Conservation (phyloP, 2,329 filamentous ascomycete genomes). For the Epichloe sylvatica region DNA sequence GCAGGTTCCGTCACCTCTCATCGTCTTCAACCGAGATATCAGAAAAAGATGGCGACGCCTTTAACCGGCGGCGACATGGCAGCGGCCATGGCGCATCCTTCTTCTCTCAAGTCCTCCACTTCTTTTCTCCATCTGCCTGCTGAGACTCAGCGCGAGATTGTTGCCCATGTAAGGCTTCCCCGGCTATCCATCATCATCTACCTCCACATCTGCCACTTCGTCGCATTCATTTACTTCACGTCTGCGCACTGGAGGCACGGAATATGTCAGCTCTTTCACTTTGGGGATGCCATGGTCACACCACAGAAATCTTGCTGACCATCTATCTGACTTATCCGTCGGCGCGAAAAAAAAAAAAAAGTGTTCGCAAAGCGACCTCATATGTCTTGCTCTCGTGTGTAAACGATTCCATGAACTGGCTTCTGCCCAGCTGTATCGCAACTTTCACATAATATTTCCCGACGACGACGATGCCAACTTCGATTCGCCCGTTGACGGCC, state of each 20-base stretch:
- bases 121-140: slow-evolving; percentile 29
- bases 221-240: too few relatives aligned
- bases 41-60: neutral
- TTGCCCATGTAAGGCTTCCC: slow-evolving; percentile 28
- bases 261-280: too few relatives aligned
- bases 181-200: neutral
- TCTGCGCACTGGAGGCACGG: too few relatives aligned
- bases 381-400: slow-evolving; percentile 45
- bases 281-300: too few relatives aligned
- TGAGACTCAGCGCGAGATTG: slow-evolving; percentile 35
- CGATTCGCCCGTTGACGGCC: slow-evolving; percentile 40
- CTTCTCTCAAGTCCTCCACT: slow-evolving; percentile 9
- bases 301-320: neutral
- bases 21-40: neutral
- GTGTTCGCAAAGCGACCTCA: slow-evolving; percentile 39
- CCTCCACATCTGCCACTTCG: neutral
- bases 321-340: neutral
- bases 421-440: slow-evolving; percentile 43
- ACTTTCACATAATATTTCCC: slow-evolving; percentile 47
- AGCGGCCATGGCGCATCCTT: neutral
- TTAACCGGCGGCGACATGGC: too few relatives aligned
- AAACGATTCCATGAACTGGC: slow-evolving; percentile 44
- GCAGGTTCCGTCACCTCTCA: neutral
- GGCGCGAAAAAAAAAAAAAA: slow-evolving; percentile 12
- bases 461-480: slow-evolving; percentile 40